Evolutionary conservation across 768 basidiomycete genomes (phyloP), one percentile per base, ranked within the genome.

Genomic region (Lentinula guzmanii): DNA sequence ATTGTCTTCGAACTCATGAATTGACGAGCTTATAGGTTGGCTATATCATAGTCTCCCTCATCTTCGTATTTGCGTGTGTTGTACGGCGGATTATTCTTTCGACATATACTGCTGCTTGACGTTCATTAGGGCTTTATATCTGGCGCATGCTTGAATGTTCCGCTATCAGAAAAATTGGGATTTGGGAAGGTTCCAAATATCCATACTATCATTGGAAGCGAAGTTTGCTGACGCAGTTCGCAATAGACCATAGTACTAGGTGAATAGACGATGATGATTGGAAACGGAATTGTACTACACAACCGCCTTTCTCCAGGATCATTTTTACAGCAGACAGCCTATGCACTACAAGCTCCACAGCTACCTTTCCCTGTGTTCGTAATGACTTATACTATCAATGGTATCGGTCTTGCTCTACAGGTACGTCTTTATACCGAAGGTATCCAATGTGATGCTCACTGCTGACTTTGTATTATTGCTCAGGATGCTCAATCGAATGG

Each of bases 331-430:
- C 60, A 66, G 33, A 62, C 52, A 9, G 39, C 53, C 16, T 50
- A 61, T 55, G 9, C 35, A 16, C 31, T 62, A 15, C 75, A 79
- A 65, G 72, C 78, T 1, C 70, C 82, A 7, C 82, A 75, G 15
- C 77, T 79, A 1, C 84, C 84, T 0, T 87, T 86, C 63, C 83
- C 84, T 2, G 75, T 75, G 11, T 78, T 86, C 52, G 76, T 80
- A 1, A 64, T 82, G 9, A 75, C 69, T 3, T 70, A 64, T 24
- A 63, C 65, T 4, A 72, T 76, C 31, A 72, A 72, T 42, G 73
- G 75, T 1, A 60, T 68, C 24, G 74, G 74, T 2, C 16, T 72
- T 13, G 68, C 75, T 3, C 60, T 76, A 28, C 74, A 76, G 74
- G 62, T 83, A 73, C 58, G 70, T 10, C 13, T 8, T 8, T 39